These are phyloP conservation scores for Tetrapisispora nanseiensis DNA, from an alignment of 805 yeast genomes.

Conservation along the genomic window DNA sequence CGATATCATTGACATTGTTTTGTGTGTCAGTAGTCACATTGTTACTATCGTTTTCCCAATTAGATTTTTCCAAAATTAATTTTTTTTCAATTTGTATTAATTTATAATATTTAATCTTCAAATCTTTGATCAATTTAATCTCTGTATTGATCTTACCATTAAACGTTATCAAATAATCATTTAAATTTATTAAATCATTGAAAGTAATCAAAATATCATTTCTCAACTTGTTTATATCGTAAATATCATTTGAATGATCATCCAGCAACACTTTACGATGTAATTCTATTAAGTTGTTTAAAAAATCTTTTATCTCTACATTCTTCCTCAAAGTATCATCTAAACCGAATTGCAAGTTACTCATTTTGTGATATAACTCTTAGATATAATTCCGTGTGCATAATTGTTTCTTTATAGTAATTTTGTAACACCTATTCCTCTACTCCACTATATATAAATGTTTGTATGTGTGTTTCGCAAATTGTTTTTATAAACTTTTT, in stretches of 20 bases:
- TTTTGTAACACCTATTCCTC: too few species aligned
- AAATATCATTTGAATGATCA: slow-evolving; percentile 7
- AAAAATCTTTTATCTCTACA: slow-evolving; percentile 15
- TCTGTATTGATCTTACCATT: slow-evolving; percentile 21
- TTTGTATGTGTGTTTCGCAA: too few species aligned
- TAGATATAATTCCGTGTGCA: too few species aligned
- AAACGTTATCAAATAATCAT: slow-evolving; percentile 17
- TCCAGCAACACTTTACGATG: slow-evolving; percentile 15
- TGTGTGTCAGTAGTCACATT: not conserved
- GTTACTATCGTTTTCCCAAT: slow-evolving; percentile 5
- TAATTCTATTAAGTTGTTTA: slow-evolving; percentile 12
- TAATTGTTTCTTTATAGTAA: too few species aligned
- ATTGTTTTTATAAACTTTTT: too few species aligned
- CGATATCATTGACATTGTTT: not conserved
- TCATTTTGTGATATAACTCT: not conserved
- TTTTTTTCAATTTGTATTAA: slow-evolving; percentile 6
- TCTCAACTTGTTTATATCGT: slow-evolving; percentile 14
- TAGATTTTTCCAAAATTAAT: slow-evolving; percentile 5
- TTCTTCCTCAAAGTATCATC: slow-evolving; percentile 20
- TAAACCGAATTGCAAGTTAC: not conserved
- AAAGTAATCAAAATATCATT: slow-evolving; percentile 22
- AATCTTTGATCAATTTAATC: slow-evolving; percentile 8
- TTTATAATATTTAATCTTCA: slow-evolving; percentile 9
- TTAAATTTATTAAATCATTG: slow-evolving; percentile 20
- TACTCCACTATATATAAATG: too few species aligned